These are phyloP conservation scores for Calonectria pseudoreteaudii DNA, from an alignment of 2,329 filamentous ascomycete species.

Conservation along the genomic window DNA sequence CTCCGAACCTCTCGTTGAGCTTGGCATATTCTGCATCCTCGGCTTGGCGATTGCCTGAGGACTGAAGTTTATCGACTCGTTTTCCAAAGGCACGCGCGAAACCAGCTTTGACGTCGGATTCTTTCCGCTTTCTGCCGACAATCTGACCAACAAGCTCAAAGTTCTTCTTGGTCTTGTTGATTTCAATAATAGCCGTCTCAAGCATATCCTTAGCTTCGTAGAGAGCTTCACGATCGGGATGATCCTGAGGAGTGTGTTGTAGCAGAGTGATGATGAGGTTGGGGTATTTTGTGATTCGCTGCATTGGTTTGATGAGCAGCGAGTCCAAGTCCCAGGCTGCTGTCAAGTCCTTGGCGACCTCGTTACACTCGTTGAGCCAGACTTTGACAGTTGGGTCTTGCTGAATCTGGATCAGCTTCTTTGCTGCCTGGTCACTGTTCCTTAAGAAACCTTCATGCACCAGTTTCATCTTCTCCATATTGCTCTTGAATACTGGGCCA, in stretches of 20 bases:
- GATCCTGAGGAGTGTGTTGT: slow-evolving; percentile 81
- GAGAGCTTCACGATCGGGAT: slow-evolving; percentile 82
- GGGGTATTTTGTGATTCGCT: slow-evolving; percentile 93
- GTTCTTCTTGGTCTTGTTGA: slow-evolving; percentile 96
- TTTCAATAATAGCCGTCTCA: slow-evolving; percentile 80
- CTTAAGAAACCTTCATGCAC: slow-evolving; percentile 73
- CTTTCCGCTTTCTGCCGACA: slow-evolving; percentile 85
- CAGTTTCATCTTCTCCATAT: slow-evolving; percentile 71
- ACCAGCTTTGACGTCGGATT: slow-evolving; percentile 87
- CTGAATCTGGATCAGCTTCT: slow-evolving; percentile 72
- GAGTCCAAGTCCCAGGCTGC: slow-evolving; percentile 96
- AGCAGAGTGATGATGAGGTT: slow-evolving; percentile 85
- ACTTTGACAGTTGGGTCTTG: slow-evolving; percentile 75
- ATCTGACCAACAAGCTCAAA: slow-evolving; percentile 93
- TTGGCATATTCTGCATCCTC: slow-evolving; percentile 87
- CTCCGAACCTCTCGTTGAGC: slow-evolving; percentile 86
- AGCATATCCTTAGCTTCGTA: slow-evolving; percentile 62
- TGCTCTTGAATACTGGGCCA: slow-evolving; percentile 65
- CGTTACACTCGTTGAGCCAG: slow-evolving; percentile 94
- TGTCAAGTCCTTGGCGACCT: slow-evolving; percentile 91
- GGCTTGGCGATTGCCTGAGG: slow-evolving; percentile 69
- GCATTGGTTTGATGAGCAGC: slow-evolving; percentile 96
- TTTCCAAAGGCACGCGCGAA: slow-evolving; percentile 91
- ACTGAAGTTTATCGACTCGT: slow-evolving; percentile 84
- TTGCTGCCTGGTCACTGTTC: slow-evolving; percentile 72